Evolutionary conservation across 2,329 filamentous ascomycete species (phyloP), one percentile per base, ranked within the genome.

Genomic region (Botrytis porri): DNA sequence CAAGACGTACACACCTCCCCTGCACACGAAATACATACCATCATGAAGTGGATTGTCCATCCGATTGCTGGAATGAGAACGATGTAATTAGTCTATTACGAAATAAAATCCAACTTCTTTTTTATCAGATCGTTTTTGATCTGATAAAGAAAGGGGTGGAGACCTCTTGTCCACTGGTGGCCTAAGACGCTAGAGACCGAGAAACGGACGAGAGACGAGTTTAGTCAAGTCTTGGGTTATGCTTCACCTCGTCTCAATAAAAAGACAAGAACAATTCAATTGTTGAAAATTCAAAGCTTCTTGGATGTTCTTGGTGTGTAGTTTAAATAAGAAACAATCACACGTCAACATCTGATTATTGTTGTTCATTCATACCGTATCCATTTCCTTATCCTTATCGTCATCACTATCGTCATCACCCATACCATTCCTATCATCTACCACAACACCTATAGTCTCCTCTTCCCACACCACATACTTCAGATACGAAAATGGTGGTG

Each of bases 401-500:
- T 48, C 67, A 67, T 63, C 37, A 32, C 22, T 8, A 29, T 37
- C 62, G 35, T 51, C 71, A 48, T 54, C 29, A 22, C 54, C 61
- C 41, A 67, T 61, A 51, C 35, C 29, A 18, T 45, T 66, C 41
- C 69, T 61, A 43, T 54, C 10, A 41, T 64, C 60, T n/a, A 18
- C 35, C 37, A 39, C 60, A n/a, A 41, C 35, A 39, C 25, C 45
- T 22, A 29, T 41, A 69, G 41, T 48, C 43, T 45, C 45, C 48
- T 41, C 35, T 20, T 41, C 48, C 51, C 41, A 18, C 16, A 57
- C 62, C 57, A 71, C 22, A 71, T 22, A 25, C 22, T 20, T 63
- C 57, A 73, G 54, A 61, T 59, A 32, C 35, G 32, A 78, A 73
- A 43, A 81, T 81, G 79, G 79, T 80, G 59, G 75, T 80, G 73